A percentile compares a stretch with the other conserved stretches of the same genome.
phyloP scores from a whole-genome alignment of 2,329 filamentous ascomycete genomes.

The Grosmannia penicillata region DNA sequence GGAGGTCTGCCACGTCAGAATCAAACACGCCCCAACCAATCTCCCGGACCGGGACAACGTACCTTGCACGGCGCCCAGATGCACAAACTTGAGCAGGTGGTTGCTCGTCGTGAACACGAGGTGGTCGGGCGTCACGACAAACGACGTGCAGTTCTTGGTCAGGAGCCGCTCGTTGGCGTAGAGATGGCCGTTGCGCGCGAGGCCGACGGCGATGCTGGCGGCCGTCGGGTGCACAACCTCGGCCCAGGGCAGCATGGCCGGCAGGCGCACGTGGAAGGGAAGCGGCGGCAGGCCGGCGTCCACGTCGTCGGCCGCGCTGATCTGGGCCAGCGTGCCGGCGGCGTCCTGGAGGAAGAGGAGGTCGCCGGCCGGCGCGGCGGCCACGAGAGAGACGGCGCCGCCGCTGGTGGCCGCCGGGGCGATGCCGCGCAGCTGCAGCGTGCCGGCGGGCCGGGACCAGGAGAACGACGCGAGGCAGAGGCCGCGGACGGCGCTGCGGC shows the following conservation, averaged over 20 bases:
- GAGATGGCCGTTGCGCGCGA: conserved; percentile 63
- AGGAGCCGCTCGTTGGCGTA: conserved; percentile 63
- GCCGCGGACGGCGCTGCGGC: conserved; percentile 10
- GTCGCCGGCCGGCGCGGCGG: conserved; percentile 14
- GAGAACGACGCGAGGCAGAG: background rate
- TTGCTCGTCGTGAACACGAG: conserved; percentile 86
- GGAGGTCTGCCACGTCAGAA: conserved; percentile 34
- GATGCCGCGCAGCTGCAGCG: background rate
- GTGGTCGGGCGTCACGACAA: conserved; percentile 65
- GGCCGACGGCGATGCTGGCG: conserved; percentile 35
- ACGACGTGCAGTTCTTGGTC: conserved; percentile 83
- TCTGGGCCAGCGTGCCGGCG: conserved; percentile 27
- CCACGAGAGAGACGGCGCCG: conserved; percentile 18
- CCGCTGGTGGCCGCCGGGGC: background rate
- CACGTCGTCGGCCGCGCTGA: conserved; percentile 15
- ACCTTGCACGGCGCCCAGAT: conserved; percentile 56
- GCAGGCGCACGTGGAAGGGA: conserved; percentile 28
- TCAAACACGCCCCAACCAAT: too few relatives aligned
- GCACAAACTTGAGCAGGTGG: conserved; percentile 87
- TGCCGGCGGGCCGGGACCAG: background rate
- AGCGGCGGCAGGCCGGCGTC: conserved; percentile 14
- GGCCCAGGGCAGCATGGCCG: conserved; percentile 35
- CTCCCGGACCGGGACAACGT: too few relatives aligned
- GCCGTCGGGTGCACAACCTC: conserved; percentile 27
- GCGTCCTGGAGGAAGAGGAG: conserved; percentile 28